Conservation (phyloP, 176 grass and related monocot genomes). For the Lolium rigidum region DNA sequence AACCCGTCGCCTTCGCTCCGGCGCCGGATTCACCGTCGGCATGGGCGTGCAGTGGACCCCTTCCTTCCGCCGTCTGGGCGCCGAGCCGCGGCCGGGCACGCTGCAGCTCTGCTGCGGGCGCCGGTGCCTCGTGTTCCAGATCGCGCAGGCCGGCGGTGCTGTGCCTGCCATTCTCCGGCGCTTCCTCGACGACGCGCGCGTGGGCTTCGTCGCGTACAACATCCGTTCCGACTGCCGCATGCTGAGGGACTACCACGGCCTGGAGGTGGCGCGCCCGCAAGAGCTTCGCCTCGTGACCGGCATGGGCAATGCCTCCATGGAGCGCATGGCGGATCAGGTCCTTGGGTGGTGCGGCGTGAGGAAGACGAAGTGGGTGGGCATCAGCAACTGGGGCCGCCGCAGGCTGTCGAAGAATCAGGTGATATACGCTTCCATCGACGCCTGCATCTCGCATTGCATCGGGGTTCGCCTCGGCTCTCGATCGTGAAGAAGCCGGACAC, state of each 20-base stretch:
- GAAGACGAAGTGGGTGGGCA: neutral
- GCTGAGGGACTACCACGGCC: slow-evolving; percentile 37
- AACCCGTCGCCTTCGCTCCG: neutral
- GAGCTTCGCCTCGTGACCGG: neutral
- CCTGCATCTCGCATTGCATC: neutral
- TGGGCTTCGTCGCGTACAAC: slow-evolving; percentile 35
- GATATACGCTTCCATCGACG: neutral
- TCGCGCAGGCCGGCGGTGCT: neutral
- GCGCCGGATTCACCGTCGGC: neutral
- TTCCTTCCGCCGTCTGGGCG: neutral
- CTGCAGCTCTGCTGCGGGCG: slow-evolving; percentile 18
- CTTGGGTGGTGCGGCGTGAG: slow-evolving; percentile 13
- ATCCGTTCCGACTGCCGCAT: slow-evolving; percentile 19
- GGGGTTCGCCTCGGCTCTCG: neutral
- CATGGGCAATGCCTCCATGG: slow-evolving; percentile 42
- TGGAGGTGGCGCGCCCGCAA: neutral
- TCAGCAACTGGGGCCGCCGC: slow-evolving; percentile 16
- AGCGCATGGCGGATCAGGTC: slow-evolving; percentile 32
- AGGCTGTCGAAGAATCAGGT: slow-evolving; percentile 12
- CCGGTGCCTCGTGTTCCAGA: slow-evolving; percentile 27
- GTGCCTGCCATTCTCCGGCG: neutral
- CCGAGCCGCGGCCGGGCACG: neutral
- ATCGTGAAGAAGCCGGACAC: neutral
- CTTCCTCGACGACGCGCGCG: slow-evolving; percentile 5
- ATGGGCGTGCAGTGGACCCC: slow-evolving; percentile 15